Evolutionary conservation across 2,329 filamentous ascomycete species (phyloP).

Genomic region (Ceratocystis diversiconidia): DNA sequence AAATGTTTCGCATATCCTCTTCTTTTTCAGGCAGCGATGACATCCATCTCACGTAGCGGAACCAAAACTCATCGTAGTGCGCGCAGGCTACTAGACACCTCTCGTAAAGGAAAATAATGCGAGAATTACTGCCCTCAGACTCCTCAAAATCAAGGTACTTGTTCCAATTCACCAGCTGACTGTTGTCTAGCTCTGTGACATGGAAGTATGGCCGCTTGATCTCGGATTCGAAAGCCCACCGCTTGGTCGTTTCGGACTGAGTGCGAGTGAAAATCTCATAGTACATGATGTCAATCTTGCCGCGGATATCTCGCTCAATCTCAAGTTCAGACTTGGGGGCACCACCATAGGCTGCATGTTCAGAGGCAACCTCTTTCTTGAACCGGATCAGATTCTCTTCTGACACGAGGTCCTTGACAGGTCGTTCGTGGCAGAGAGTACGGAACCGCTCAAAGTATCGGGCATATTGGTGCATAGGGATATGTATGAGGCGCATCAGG

Average conservation of each 20-base stretch:
- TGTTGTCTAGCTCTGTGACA: constrained; percentile 77
- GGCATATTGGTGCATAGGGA: constrained; percentile 91
- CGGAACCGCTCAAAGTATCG: constrained; percentile 89
- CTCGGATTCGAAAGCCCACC: constrained; percentile 89
- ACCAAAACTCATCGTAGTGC: constrained; percentile 95
- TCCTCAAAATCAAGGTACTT: constrained; percentile 97
- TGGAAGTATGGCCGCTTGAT: constrained; percentile 96
- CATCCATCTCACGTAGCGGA: constrained; percentile 96
- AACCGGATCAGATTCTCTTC: constrained; percentile 54
- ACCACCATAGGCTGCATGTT: constrained; percentile 39
- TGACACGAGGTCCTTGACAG: constrained; percentile 58
- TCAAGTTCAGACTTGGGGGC: constrained; percentile 56
- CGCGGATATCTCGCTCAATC: constrained; percentile 66
- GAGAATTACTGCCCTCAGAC: constrained; percentile 57
- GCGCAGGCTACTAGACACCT: constrained; percentile 84
- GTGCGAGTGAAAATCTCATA: constrained; percentile 69
- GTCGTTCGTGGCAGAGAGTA: constrained; percentile 56
- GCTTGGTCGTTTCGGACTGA: constrained; percentile 76
- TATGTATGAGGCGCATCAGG: constrained; percentile 65
- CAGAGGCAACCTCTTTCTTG: constrained; percentile 55
- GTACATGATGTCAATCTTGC: constrained; percentile 66
- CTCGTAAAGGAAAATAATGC: constrained; percentile 78
- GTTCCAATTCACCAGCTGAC: constrained; percentile 78
- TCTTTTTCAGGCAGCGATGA: constrained; percentile 62
- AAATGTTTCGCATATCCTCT: constrained; percentile 84